Evolutionary conservation across 2,329 filamentous ascomycete genomes (phyloP), one percentile per base, ranked within the genome.

Genomic region (Paracoccidioides brasiliensis): DNA sequence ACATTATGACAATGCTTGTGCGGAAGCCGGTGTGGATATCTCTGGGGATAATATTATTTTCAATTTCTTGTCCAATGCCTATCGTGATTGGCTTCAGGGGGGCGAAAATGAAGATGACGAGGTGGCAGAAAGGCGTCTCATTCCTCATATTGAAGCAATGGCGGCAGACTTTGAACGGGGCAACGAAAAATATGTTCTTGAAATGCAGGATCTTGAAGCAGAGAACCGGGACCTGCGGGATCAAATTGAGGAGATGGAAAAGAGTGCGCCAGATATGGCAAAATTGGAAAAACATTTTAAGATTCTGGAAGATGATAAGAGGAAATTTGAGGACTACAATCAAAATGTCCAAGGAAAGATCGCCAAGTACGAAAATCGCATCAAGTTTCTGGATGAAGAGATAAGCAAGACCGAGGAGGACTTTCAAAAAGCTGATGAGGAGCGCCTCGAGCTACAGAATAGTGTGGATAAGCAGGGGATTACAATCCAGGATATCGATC

Each of bases 401-500:
- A 83, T 95, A 35, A 83, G 87, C 53, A 91, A 90, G 67, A 80
- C 89, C 28, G 76, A 84, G 54, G 74, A 78, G 7, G 90, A 95
- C 64, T 75, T 95, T 38, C 79, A 81, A 57, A 86, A 88, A 63
- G 86, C 86, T 0, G 90, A 97, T 61, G 83, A 86, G 14, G 93
- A 98, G 69, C 83, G 89, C 59, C 75, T 82, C 44, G 79, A 80
- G 35, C 78, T 98, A 8, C 91, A 97, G 69, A 83, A 85, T 57
- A 84, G 86, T 35, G 90, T 98, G 33, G 93, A 97, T 70, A 84
- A 86, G 63, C 89, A 95, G 67, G 93, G 93, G 2, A 90, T 98
- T 68, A 94, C 90, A 65, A 94, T 96, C 73, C 87, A 93, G 73
- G 93, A 98, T 79, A 97, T 98, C 67, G 93, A 98, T 78, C 89